A percentile compares a stretch with the other conserved stretches of the same genome.
Evolutionary conservation across 2,329 filamentous ascomycete species (phyloP).

Genomic region (Drechslera avenae): DNA sequence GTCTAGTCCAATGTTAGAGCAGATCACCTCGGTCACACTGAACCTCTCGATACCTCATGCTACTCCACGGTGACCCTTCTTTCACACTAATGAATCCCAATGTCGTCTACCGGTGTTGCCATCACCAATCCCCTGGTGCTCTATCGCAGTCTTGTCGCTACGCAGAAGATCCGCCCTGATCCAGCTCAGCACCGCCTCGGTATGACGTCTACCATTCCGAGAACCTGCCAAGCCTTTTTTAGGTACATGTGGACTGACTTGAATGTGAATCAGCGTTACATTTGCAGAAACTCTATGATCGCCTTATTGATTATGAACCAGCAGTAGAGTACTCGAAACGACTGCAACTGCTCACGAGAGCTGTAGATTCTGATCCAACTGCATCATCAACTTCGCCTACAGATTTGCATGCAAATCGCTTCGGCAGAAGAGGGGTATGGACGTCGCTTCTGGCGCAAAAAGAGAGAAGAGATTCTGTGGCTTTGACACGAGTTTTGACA

Average conservation of each 20-base stretch:
- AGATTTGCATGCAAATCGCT: slow-evolving; percentile 21
- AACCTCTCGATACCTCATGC: slow-evolving; percentile 4
- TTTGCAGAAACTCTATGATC: slow-evolving; percentile 75
- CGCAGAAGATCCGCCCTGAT: slow-evolving; percentile 70
- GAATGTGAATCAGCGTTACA: slow-evolving; percentile 62
- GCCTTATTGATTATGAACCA: slow-evolving; percentile 79
- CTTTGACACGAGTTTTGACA: slow-evolving; percentile 71
- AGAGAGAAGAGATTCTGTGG: slow-evolving; percentile 61
- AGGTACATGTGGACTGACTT: slow-evolving; percentile 6
- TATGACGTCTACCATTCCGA: slow-evolving; percentile 45
- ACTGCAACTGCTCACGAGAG: slow-evolving; percentile 63
- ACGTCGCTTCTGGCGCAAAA: slow-evolving; percentile 58
- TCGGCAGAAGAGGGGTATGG: slow-evolving; percentile 57
- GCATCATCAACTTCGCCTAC: slow-evolving; percentile 40
- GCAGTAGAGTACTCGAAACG: slow-evolving; percentile 70
- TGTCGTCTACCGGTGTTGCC: slow-evolving; percentile 48
- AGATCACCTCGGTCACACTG: slow-evolving; percentile 29
- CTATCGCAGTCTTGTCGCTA: slow-evolving; percentile 72
- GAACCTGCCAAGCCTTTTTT: background rate
- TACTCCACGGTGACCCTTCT: slow-evolving; percentile 10
- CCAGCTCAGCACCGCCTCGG: slow-evolving; percentile 70
- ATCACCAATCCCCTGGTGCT: slow-evolving; percentile 74
- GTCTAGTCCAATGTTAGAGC: slow-evolving; percentile 27
- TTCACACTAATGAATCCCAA: slow-evolving; percentile 38
- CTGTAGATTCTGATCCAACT: slow-evolving; percentile 42